Base-by-base conservation (phyloP, 2,329 filamentous ascomycete genomes). In the Polytolypa hystricis region DNA sequence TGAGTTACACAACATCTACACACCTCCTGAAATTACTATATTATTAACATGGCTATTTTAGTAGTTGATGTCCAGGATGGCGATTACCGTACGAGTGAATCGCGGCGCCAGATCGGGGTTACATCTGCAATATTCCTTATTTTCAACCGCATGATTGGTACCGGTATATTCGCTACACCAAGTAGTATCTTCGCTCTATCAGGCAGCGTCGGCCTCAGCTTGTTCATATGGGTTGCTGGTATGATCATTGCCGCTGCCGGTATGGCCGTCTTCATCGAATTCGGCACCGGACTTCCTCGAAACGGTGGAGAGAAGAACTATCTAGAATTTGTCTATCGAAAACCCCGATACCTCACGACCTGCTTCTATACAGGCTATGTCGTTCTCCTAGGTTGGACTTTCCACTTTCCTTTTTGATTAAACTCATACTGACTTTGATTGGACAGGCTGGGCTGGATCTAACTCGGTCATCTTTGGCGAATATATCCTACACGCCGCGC, bases 381-480 rank as follows among this genome's bases (percentile, higher is more conserved):
- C 4, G 57, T 65, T 7, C 49, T 65, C 4, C 51, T 65, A 4
- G 62, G 61, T 17, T 62, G 60, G 49, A 58, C 54, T 5, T 52
- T 57, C 1, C n/a, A n/a, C n/a, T 14, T 19, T 33, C 6, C 16
- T 11, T 17, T 9, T 8, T 21, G 7, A 12, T 20, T 20, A 10
- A 36, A 8, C 21, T 30, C 20, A 5, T 18, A 9, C 17, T 10
- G 4, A 18, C 7, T 11, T 7, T 18, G 44, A n/a, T n/a, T n/a
- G n/a, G 21, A 7, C 25, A 42, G 40, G 40, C 9, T 81, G 75
- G 74, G 74, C 76, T 0, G 73, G 72, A 5, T 73, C 73, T 10
- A 82, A 82, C 55, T 79, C 72, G 1, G 73, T 83, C 43, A 69
- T 81, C 26, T 81, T 83, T 44, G 77, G 77, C 41, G 76, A 81